phyloP scores from a whole-genome alignment of 2,329 filamentous ascomycete genomes.

The Clarireedia hainanense region DNA sequence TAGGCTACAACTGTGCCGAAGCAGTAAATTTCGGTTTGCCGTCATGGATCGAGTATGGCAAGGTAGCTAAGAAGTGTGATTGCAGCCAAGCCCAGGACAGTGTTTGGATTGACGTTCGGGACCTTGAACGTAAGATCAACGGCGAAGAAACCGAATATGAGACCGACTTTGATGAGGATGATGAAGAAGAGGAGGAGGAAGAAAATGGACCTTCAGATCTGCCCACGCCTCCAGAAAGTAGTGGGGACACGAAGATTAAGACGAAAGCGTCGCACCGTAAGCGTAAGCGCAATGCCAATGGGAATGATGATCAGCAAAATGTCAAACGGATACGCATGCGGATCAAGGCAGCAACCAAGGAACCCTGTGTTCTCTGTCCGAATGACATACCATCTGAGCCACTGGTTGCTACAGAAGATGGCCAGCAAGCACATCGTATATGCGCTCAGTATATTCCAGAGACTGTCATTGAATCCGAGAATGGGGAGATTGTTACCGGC shows the following conservation, averaged over 20 bases:
- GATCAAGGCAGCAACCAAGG: constrained; percentile 58
- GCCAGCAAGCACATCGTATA: constrained; percentile 75
- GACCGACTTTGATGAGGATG: constrained; percentile 66
- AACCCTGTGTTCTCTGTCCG: constrained; percentile 86
- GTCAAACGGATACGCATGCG: constrained; percentile 74
- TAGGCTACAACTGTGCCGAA: constrained; percentile 97
- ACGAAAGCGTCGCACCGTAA: constrained; percentile 45
- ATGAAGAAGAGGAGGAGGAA: constrained; percentile 54
- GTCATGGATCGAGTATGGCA: constrained; percentile 89
- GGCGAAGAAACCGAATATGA: constrained; percentile 84
- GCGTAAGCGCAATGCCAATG: constrained; percentile 53
- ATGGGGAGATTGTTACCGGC: constrained; percentile 68
- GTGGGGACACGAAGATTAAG: constrained; percentile 62
- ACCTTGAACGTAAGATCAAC: constrained; percentile 88
- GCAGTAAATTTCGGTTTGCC: constrained; percentile 98
- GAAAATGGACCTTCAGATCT: constrained; percentile 60
- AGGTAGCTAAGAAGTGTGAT: constrained; percentile 93
- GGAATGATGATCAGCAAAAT: constrained; percentile 27
- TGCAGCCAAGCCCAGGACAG: constrained; percentile 93
- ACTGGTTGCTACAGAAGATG: constrained; percentile 81
- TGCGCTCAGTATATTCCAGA: constrained; percentile 91
- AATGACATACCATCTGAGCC: constrained; percentile 78
- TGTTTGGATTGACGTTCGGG: constrained; percentile 95
- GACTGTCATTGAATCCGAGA: constrained; percentile 67
- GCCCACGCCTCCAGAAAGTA: constrained; percentile 66